Evolutionary conservation across 1,139 yeast species (phyloP), one percentile per base, ranked within the genome.

Genomic region (Waltiozyma sp.): DNA sequence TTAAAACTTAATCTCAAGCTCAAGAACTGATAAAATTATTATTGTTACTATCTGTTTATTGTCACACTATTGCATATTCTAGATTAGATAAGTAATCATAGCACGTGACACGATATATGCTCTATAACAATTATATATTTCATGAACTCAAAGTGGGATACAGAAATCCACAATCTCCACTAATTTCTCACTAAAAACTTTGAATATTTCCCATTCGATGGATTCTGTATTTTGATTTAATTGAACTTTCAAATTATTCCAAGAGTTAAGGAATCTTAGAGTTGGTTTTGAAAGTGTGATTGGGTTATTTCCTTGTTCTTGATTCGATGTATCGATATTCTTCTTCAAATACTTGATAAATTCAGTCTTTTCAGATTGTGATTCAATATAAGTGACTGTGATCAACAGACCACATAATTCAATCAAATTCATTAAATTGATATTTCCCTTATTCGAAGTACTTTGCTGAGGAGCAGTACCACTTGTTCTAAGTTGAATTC

Each of bases 371-470:
- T 40, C 38, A 1, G 41, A 8, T 3, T 46, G 40, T 24, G 39
- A 45, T 2, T 47, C 48, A 31, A 53, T 44, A 21, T 39, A 45
- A 4, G 45, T 43, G 2, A 43, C 28, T 5, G 44, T 40, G 0
- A 53, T 19, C 15, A 54, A 39, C 23, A 48, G 51, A 1, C 51
- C 45, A 3, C 53, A 43, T 1, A 52, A 38, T 26, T 55, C 59
- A 4, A 53, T 24, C 7, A 50, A 33, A 2, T 41, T 18, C 28
- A 47, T 50, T 2, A 44, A 24, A 21, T 42, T 43, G 39, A 54
- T 14, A 31, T 31, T 31, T 14, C 9, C 18, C 7, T n/a, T 14
- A n/a, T 14, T 15, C n/a, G n/a, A n/a, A n/a, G n/a, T 31, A 18
- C 4, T 7, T n/a, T 15, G 18, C 34, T 31, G 31, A 21, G 23